Base-by-base conservation (phyloP, 805 yeast species). In the Kazachstania psychrophila region DNA sequence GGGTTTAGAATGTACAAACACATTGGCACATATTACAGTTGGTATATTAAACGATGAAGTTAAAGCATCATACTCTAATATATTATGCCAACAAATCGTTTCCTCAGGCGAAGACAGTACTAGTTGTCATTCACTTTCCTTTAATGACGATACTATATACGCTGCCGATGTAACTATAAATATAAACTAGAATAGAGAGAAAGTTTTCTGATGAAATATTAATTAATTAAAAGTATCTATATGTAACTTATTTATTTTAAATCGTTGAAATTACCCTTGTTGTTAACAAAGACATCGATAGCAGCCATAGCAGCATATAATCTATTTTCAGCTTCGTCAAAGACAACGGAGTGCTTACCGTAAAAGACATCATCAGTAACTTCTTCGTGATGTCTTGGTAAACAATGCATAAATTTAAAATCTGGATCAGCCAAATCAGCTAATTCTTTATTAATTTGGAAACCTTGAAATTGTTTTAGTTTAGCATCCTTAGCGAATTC, bases 391-490 rank as follows among this genome's bases (percentile, higher is more conserved):
- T 92, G 95, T 64, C 98, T 79, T 46, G 98, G 98, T 48, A 92
- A 69, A 62, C 98, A 92, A 60, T 92, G 98, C 97, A 92, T 88
- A 64, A 92, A 92, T 58, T 77, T 85, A 83, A 89, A 89, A 39
- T 70, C 69, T 30, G 82, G 80, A 30, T 72, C 73, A 5, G 84
- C 83, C 11, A 64, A 53, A 10, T 52, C 38, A 18, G 82, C 73
- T 65, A 88, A 66, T 23, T 76, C 77, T 13, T 66, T 58, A 26
- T 86, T 77, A 41, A 92, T 79, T 65, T 86, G 96, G 70, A 79
- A 92, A 1, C 94, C 95, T 12, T 66, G 70, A 58, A 92, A 92
- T 62, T 86, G 88, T 52, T 77, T 68, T 48, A 92, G 66, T 45
- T 88, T 83, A 39, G 69, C 66, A 33, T 58, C 67, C 45, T 76